Base-by-base conservation (phyloP, 495 filamentous ascomycete species). In the Xylaria grammica region DNA sequence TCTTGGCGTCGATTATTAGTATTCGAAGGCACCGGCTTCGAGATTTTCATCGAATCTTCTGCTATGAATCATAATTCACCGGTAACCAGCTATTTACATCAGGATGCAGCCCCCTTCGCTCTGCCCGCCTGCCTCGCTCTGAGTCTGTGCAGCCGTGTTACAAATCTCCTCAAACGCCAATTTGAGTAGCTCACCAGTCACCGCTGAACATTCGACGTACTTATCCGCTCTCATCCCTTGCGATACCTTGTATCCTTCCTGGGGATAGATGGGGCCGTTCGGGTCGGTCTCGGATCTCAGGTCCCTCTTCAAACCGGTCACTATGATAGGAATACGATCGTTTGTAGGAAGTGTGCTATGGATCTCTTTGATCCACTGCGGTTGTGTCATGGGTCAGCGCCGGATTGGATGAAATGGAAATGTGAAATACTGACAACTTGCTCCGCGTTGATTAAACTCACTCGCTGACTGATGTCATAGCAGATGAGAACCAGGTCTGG, bases 121-220 rank as follows among this genome's bases (percentile, higher is more conserved):
- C 64, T 82, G 79, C 13, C 78, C 80, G 15, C 78, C 79, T 29
- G 50, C 57, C 4, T 72, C 74, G 3, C 74, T 86, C 0, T 78
- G 86, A 17, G 86, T 87, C 78, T 86, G 84, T 13, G 82, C 83
- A 3, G 90, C 91, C n/a, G 89, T 85, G 62, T 77, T 81, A 56
- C 88, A 90, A n/a, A 94, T 81, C 75, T 94, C 91, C 70, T 93
- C 90, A 69, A 91, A 91, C 0, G 85, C 87, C 73, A 90, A 84
- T 62, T 79, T 74, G 60, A 93, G 76, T 58, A 93, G 77, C 77
- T 97, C 92, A 3, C 93, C 93, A n/a, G 91, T 96, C 26, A 90
- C 75, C 34, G 93, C 92, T 17, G 91, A 95, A 74, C 93, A 97
- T 71, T 97, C 93, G 52, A 92, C 90, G 77, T 97, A 97, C 45